phyloP scores from a whole-genome alignment of 2,329 filamentous ascomycete genomes.

The Knoxdaviesia proteae region DNA sequence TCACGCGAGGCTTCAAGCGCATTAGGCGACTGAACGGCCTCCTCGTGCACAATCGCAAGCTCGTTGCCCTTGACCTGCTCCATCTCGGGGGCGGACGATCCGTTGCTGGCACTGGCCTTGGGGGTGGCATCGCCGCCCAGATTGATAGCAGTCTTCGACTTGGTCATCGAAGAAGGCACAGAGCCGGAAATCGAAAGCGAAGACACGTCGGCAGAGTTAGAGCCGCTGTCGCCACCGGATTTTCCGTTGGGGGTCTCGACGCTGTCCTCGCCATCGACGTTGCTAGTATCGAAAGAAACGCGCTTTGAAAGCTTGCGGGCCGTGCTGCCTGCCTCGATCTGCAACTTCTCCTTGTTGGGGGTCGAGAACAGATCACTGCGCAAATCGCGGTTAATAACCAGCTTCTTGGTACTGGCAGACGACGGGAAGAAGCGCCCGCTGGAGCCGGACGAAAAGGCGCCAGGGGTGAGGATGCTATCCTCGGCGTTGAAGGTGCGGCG shows the following conservation, averaged over 20 bases:
- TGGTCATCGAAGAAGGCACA: background rate
- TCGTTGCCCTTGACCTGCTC: conserved; percentile 56
- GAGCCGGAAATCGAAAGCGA: no score
- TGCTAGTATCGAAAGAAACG: conserved; percentile 72
- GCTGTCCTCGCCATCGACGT: conserved; percentile 16
- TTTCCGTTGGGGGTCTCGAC: conserved; percentile 13
- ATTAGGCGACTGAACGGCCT: conserved; percentile 24
- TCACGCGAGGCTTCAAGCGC: conserved; percentile 13
- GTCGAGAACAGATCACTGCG: conserved; percentile 50
- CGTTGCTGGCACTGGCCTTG: conserved; percentile 3
- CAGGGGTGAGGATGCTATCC: conserved; percentile 69
- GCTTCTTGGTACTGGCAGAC: conserved; percentile 58
- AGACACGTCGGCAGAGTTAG: no score
- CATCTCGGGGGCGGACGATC: conserved; percentile 35
- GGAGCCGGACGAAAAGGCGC: conserved; percentile 56
- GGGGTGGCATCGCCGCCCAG: conserved; percentile 9
- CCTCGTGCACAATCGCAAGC: conserved; percentile 59
- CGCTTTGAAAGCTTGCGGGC: conserved; percentile 51
- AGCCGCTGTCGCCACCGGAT: no score
- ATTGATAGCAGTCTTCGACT: conserved; percentile 1
- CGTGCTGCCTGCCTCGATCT: conserved; percentile 16
- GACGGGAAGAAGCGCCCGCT: conserved; percentile 44
- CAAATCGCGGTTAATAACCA: conserved; percentile 79
- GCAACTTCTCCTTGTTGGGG: conserved; percentile 29
- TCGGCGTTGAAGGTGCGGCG: conserved; percentile 64